Base-by-base conservation (phyloP, 1,139 yeast genomes). In the Zygosaccharomyces pseudobailii region DNA sequence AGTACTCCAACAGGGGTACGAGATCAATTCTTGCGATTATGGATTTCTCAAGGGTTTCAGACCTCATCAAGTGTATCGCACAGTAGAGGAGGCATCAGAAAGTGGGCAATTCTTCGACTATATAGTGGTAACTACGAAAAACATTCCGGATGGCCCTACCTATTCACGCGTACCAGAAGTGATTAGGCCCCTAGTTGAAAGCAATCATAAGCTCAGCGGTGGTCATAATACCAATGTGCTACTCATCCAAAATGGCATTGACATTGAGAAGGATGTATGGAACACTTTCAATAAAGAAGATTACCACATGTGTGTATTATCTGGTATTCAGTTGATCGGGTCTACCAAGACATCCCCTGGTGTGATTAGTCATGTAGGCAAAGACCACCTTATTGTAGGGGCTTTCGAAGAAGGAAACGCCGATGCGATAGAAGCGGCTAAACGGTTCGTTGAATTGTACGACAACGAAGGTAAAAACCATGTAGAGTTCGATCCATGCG, bases 211-310 rank as follows among this genome's bases (percentile, higher is more conserved):
- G 5, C 23, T 53, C 17, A 52, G 53, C 21, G 40, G 47, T 7
- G 43, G 46, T 3, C 52, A 50, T 22, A 56, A 59, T 5, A 70
- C 80, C 19, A 66, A 74, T 4, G 69, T 80, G 17, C 67, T 80
- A 2, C 66, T 80, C 55, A 65, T 79, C 45, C 85, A 80, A 59
- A 80, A 80, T 58, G 86, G 85, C 19, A 71, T 80, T 45, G 82
- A 74, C 38, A 75, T 80, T 43, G 85, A 79, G 52, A 64, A 65
- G 28, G 80, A 80, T 6, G 66, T 79, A 62, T 58, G 72, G 32
- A 66, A 66, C 21, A 59, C 61, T 36, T 78, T 69, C 52, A 79
- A 81, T 25, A 55, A 63, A 2, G 67, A 68, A 41, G 55, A 46
- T 9, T 55, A 50, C 32, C 50, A 59, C 25, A 47, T 59, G 21